Evolutionary conservation across 1,139 yeast genomes (phyloP).

Genomic region (Barnettozyma hawaiiensis): DNA sequence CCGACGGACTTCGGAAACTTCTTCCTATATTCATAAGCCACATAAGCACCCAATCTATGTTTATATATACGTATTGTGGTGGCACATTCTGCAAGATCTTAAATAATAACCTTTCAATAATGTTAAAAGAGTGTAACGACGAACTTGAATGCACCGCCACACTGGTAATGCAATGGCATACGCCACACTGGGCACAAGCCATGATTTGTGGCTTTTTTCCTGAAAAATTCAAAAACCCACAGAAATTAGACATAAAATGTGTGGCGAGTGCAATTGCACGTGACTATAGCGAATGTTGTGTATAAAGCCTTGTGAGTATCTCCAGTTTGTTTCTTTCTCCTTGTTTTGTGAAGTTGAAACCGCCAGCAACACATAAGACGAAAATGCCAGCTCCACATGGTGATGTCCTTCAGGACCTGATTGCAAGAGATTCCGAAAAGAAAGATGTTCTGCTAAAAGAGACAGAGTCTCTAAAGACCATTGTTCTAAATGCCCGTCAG

Average conservation of each 20-base stretch:
- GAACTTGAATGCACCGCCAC: too few species aligned
- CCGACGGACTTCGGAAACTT: too few species aligned
- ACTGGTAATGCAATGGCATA: too few species aligned
- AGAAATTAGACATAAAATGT: background rate
- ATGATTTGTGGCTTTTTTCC: constrained; percentile 1
- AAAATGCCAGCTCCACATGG: constrained; percentile 86
- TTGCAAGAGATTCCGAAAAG: constrained; percentile 70
- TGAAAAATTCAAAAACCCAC: background rate
- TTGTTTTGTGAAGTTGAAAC: too few species aligned
- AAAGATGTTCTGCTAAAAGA: constrained; percentile 54
- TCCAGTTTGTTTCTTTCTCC: background rate
- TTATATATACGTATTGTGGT: too few species aligned
- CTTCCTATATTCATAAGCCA: too few species aligned
- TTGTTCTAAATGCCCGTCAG: constrained; percentile 77
- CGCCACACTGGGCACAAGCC: too few species aligned
- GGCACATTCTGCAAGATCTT: too few species aligned
- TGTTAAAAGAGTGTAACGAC: too few species aligned
- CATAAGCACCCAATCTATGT: too few species aligned
- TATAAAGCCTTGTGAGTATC: constrained; percentile 3
- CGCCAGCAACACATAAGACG: too few species aligned
- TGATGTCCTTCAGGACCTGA: constrained; percentile 78
- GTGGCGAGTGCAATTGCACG: constrained; percentile 17
- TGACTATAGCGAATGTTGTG: constrained; percentile 7
- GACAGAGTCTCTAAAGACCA: constrained; percentile 46
- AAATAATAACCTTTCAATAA: too few species aligned